These are phyloP conservation scores for Diplodia intermedia DNA, from an alignment of 2,329 filamentous ascomycete species.

Conservation along the genomic window DNA sequence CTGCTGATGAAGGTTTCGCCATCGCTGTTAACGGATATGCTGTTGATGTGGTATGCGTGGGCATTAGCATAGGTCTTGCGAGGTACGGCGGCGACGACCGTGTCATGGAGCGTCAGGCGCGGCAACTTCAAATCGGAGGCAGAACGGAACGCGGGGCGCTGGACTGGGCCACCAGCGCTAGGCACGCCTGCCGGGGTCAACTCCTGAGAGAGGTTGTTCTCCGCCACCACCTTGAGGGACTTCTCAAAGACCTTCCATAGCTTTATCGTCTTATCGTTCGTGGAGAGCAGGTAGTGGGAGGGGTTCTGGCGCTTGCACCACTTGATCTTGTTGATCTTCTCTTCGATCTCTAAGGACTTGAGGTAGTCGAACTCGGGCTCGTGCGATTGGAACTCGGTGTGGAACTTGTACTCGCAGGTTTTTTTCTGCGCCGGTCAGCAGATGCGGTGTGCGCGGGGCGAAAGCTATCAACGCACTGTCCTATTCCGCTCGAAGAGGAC, in stretches of 20 bases:
- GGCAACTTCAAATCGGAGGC: constrained; percentile 88
- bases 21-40: constrained; percentile 99
- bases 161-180: constrained; percentile 78
- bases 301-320: constrained; percentile 99
- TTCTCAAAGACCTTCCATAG: constrained; percentile 99
- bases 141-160: constrained; percentile 80
- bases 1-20: constrained; percentile 99
- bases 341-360: constrained; percentile 98
- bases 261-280: constrained; percentile 99
- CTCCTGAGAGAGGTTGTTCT: constrained; percentile 97
- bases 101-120: constrained; percentile 96
- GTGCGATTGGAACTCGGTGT: constrained; percentile 99
- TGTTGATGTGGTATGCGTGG: constrained; percentile 99
- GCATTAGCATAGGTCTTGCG: constrained; percentile 97
- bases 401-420: constrained; percentile 99
- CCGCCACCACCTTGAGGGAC: constrained; percentile 96
- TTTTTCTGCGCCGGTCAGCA: constrained; percentile 74
- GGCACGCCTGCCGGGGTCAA: constrained; percentile 77
- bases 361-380: constrained; percentile 99
- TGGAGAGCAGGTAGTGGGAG: constrained; percentile 96
- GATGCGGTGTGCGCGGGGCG: constrained; percentile 17
- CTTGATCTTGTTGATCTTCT: constrained; percentile 99
- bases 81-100: constrained; percentile 94
- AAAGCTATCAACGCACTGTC: constrained; percentile 68
- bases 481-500: constrained; percentile 93